A percentile compares a stretch with the other conserved stretches of the same genome.
These are phyloP conservation scores for Plantago rigida DNA, from an alignment of 305 asterid genomes.

Conservation along the genomic window DNA sequence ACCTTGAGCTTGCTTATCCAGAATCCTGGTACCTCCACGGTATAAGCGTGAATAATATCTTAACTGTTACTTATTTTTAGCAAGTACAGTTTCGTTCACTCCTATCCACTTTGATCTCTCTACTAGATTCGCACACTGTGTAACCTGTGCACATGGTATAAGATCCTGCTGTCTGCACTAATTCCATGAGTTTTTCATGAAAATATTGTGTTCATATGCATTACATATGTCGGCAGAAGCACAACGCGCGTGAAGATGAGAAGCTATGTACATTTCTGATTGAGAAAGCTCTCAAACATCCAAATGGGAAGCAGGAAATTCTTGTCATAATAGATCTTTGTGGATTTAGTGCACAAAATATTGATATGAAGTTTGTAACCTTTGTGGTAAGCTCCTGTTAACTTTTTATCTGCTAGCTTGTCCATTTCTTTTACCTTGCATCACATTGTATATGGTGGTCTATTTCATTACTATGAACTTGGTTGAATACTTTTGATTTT, in stretches of 20 bases:
- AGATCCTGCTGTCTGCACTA: background rate
- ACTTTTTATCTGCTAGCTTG: background rate
- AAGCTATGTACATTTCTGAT: conserved; percentile 66
- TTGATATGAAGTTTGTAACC: conserved; percentile 63
- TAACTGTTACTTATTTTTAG: background rate
- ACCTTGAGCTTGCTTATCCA: too few relatives aligned
- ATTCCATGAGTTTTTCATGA: background rate
- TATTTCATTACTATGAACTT: background rate
- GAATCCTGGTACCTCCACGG: background rate
- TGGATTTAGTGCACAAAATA: conserved; percentile 54
- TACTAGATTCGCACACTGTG: too few relatives aligned
- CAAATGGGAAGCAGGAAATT: conserved; percentile 56
- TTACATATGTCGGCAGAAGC: conserved; percentile 35
- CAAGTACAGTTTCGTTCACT: too few relatives aligned
- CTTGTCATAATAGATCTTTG: conserved; percentile 67
- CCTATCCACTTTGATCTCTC: too few relatives aligned
- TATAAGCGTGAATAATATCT: background rate
- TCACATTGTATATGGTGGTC: too few relatives aligned
- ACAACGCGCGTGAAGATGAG: conserved; percentile 53
- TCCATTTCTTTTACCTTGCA: conserved; percentile 4
- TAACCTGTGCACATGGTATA: too few relatives aligned
- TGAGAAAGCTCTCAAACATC: conserved; percentile 73
- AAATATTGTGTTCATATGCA: background rate
- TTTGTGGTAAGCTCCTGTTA: conserved; percentile 55
- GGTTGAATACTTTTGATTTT: background rate